Base-by-base conservation (phyloP, 2,329 filamentous ascomycete genomes). In the Curvularia sp. region DNA sequence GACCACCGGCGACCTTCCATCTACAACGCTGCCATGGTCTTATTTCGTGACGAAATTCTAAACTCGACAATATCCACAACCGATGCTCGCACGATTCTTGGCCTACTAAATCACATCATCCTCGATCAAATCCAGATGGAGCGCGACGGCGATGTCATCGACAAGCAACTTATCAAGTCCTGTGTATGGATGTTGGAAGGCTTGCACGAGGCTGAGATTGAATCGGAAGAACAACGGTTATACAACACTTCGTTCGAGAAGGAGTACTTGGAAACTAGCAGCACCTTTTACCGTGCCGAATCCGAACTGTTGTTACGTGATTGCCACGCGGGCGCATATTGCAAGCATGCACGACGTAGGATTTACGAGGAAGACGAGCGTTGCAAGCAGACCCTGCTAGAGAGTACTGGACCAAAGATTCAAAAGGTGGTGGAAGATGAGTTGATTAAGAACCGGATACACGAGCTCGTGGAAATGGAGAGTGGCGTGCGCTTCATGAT, bases 71-170 rank as follows among this genome's bases (percentile, higher is more conserved):
- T 74, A 13, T 77, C 77, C 1, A 75, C 81, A 65, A 76, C 80
- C 45, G 74, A 79, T 68, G 50, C 57, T 77, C 81, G 78, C 6
- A 78, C 77, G n/a, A 85, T 96, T 8, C 88, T 90, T 45, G 85
- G 89, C 53, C 86, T 97, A 6, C 81, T 98, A 25, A 91, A 91
- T 68, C 86, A 87, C 5, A 91, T 97, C 13, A 85, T 98, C 28
- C 83, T 98, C 3, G 93, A 97, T 63, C 91, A 97, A 78, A 90
- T 99, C 64, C 87, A 90, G 60, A 93, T 97, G 88, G 95, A 98
- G 76, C 85, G 95, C 27, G 88, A 93, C 57, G 95, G 94, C 27
- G 93, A 97, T 68, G 86, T 92, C 13, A 93, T 98, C 60, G 91
- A 98, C 75, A 88, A 91, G 66, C 85, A 87, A 34, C 82, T 97